Evolutionary conservation across 176 grass and related monocot genomes (phyloP).

Genomic region (Carex pumila): DNA sequence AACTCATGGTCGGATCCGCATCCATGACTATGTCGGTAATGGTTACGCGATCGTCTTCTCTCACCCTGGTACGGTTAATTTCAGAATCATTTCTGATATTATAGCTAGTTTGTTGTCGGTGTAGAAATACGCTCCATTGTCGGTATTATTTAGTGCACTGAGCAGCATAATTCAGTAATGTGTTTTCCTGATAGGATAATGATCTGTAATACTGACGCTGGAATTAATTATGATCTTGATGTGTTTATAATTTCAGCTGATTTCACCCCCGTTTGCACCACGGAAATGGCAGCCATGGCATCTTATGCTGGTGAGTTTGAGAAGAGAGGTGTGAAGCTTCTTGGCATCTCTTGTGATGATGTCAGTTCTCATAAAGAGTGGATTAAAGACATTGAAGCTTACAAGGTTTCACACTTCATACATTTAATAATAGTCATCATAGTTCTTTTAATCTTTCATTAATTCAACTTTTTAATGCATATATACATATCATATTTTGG

Average conservation of each 20-base stretch:
- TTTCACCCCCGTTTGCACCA: slow-evolving; percentile 91
- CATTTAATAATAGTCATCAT: background rate
- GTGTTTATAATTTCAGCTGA: slow-evolving; percentile 21
- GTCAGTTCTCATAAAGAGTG: slow-evolving; percentile 67
- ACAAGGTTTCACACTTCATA: slow-evolving; percentile 27
- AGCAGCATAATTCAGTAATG: background rate
- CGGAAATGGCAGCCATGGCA: slow-evolving; percentile 81
- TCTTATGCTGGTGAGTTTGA: slow-evolving; percentile 53
- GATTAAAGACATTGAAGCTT: slow-evolving; percentile 92
- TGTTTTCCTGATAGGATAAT: background rate
- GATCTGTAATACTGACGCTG: background rate
- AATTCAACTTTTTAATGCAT: too few species aligned
- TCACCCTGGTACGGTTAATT: slow-evolving; percentile 42
- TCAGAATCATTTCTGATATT: background rate
- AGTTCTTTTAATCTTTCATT: too few species aligned
- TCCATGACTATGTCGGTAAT: slow-evolving; percentile 62
- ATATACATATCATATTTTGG: too few species aligned
- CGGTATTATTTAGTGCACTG: background rate
- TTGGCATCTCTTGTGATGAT: slow-evolving; percentile 76
- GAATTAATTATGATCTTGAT: background rate
- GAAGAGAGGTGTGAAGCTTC: slow-evolving; percentile 75
- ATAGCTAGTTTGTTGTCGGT: too few species aligned
- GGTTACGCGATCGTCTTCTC: slow-evolving; percentile 81
- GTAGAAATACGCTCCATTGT: too few species aligned
- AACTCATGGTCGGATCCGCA: slow-evolving; percentile 65